Percentiles rank a stretch among this genome's conserved stretches.
Evolutionary conservation across 2,329 filamentous ascomycete genomes (phyloP).

Genomic region (Xylaria hypoxylon): DNA sequence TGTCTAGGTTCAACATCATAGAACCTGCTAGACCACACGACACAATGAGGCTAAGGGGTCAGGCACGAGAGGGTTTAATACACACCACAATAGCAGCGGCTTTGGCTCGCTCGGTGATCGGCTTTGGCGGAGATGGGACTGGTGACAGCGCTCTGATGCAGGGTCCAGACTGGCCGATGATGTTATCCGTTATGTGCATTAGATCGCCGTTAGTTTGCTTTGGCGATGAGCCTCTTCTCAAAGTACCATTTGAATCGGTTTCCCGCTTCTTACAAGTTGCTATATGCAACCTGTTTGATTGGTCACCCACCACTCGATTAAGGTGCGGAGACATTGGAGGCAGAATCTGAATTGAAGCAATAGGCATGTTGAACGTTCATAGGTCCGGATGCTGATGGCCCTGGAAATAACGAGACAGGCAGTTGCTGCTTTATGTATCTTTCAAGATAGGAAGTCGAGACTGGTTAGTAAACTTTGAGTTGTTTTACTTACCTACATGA

Average conservation of each 20-base stretch:
- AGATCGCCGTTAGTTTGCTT: background rate
- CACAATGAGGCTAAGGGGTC: no score
- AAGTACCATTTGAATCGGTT: background rate
- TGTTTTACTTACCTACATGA: slow-evolving; percentile 15
- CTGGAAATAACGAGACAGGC: background rate
- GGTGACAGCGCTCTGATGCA: slow-evolving; percentile 9
- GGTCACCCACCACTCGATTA: slow-evolving; percentile 12
- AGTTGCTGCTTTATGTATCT: slow-evolving; percentile 12
- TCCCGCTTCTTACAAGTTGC: background rate
- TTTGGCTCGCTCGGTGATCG: slow-evolving; percentile 17
- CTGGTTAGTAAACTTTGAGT: background rate
- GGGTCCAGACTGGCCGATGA: background rate
- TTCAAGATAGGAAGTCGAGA: background rate
- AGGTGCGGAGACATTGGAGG: slow-evolving; percentile 23
- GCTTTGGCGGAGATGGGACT: slow-evolving; percentile 6
- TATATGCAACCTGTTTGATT: slow-evolving; percentile 15
- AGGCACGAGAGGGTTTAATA: no score
- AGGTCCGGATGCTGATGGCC: background rate
- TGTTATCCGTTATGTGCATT: background rate
- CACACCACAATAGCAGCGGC: slow-evolving; percentile 29
- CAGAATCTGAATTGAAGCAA: slow-evolving; percentile 25
- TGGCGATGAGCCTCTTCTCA: background rate
- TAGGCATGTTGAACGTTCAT: slow-evolving; percentile 14
- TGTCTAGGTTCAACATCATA: no score
- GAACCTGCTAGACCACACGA: no score